A percentile compares a stretch with the other conserved stretches of the same genome.
phyloP scores from a whole-genome alignment of 768 basidiomycete species.

The Xerocomellus amylosporus region DNA sequence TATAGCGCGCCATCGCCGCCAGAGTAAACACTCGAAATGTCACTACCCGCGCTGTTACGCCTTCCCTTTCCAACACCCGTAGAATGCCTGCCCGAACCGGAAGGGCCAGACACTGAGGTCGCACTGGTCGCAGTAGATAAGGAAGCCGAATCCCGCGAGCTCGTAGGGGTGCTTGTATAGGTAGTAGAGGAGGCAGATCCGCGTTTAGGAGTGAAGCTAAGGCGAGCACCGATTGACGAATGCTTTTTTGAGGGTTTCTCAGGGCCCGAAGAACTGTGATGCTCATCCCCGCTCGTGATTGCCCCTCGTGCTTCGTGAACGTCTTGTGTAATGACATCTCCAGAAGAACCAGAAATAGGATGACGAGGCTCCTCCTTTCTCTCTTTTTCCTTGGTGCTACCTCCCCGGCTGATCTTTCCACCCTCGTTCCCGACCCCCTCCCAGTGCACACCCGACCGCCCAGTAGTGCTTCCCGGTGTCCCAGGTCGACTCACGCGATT shows the following conservation, averaged over 20 bases:
- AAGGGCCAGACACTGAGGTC: conserved; percentile 64
- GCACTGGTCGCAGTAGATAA: conserved; percentile 75
- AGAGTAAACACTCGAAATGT: conserved; percentile 74
- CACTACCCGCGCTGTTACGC: conserved; percentile 85
- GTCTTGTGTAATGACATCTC: conserved; percentile 36
- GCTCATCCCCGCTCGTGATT: conserved; percentile 57
- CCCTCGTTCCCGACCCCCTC: conserved; percentile 55
- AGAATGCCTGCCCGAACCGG: conserved; percentile 69
- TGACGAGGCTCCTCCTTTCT: conserved; percentile 37
- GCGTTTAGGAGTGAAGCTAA: conserved; percentile 82
- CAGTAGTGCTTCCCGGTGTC: conserved; percentile 64
- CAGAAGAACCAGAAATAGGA: conserved; percentile 35
- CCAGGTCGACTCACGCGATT: conserved; percentile 71
- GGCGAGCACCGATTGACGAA: conserved; percentile 52
- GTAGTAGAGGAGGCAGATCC: conserved; percentile 88
- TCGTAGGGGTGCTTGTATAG: conserved; percentile 76
- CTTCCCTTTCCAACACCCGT: conserved; percentile 54
- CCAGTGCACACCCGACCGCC: conserved; percentile 57
- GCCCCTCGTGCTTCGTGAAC: conserved; percentile 41
- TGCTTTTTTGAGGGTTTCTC: conserved; percentile 74
- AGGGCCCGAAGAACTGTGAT: conserved; percentile 39
- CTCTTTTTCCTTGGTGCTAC: conserved; percentile 45
- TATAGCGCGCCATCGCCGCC: conserved; percentile 54
- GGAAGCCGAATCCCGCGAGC: conserved; percentile 84
- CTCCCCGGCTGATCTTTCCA: conserved; percentile 37